Conservation (phyloP, 805 yeast genomes). For the Wickerhamiella cacticola region DNA sequence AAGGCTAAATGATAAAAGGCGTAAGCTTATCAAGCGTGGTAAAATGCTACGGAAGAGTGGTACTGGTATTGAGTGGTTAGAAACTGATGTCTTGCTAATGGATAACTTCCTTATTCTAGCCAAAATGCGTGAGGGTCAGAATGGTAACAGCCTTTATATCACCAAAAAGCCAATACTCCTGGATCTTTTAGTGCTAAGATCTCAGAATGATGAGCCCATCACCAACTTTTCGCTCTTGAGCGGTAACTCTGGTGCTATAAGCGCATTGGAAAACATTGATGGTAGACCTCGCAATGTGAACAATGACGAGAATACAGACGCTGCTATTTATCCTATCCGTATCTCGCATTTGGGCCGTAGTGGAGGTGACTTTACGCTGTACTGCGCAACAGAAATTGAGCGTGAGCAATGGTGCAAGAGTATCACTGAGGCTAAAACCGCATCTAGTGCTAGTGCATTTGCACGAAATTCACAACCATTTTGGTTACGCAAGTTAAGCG, state of each 20-base stretch:
- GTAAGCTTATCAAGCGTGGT: constrained; percentile 49
- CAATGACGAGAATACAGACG: constrained; percentile 17
- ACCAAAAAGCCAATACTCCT: constrained; percentile 32
- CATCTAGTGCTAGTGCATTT: constrained; percentile 27
- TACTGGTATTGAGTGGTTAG: constrained; percentile 44
- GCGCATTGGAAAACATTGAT: constrained; percentile 3
- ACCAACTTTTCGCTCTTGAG: constrained; percentile 20
- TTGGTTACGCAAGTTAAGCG: constrained; percentile 40
- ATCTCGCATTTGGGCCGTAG: constrained; percentile 29
- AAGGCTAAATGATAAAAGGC: constrained; percentile 40
- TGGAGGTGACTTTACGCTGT: constrained; percentile 27
- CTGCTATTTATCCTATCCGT: constrained; percentile 27
- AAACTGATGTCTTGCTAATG: constrained; percentile 43
- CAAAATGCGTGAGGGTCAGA: constrained; percentile 28
- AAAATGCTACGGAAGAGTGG: constrained; percentile 51
- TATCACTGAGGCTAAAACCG: constrained; percentile 38
- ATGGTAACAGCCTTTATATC: constrained; percentile 28
- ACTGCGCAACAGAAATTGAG: constrained; percentile 30
- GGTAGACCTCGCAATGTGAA: not conserved
- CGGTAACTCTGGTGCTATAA: constrained; percentile 7
- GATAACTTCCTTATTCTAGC: constrained; percentile 50
- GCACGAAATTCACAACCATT: constrained; percentile 42
- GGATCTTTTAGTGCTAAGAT: constrained; percentile 46
- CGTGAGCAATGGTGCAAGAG: constrained; percentile 47
- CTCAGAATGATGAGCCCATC: constrained; percentile 32